Evolutionary conservation across 2,329 filamentous ascomycete genomes (phyloP), one percentile per base, ranked within the genome.

Genomic region (Fusarium marasasianum): DNA sequence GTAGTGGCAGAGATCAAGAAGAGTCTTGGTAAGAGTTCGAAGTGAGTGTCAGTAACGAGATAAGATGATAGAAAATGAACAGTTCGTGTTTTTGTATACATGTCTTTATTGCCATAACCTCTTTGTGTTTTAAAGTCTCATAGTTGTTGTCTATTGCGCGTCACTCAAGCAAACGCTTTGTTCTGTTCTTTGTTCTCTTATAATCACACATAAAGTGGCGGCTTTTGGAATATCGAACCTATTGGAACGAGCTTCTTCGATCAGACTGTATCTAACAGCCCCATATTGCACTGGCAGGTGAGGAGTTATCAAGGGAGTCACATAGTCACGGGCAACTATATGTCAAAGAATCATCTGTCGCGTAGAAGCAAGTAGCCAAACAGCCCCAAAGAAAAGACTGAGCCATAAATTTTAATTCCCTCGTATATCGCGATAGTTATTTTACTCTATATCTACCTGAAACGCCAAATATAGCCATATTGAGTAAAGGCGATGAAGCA

Each of bases 1-100:
- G 79, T 83, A 5, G 74, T 80, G 22, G 62, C 69, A 10, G 76
- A 72, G 50, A 74, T 76, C 8, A 71, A 76, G 68, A 73, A 70
- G 73, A 43, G 59, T n/a, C 26, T 75, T 10, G 51, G 22, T 13
- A 79, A 77, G 44, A 51, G n/a, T 6, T 54, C 55, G 0, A 35
- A 56, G 6, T 70, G 40, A 24, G 11, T 7, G 10, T 31, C 18
- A n/a, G 41, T 22, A 20, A 3, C 33, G 12, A 24, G 2, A 48
- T 22, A 3, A 8, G 4, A 41, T 17, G 41, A 3, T 31, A 8
- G 0, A 51, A 51, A 51, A 51, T 24, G 6, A 20, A n/a, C 3
- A 31, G 8, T 8, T 12, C 9, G 6, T 24, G 15, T 15, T 33
- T 37, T 50, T 11, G 24, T 20, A 35, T 35, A 1, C 9, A 20